These are phyloP conservation scores for Emergomyces pasteurianus DNA, from an alignment of 2,329 filamentous ascomycete species.

Conservation along the genomic window DNA sequence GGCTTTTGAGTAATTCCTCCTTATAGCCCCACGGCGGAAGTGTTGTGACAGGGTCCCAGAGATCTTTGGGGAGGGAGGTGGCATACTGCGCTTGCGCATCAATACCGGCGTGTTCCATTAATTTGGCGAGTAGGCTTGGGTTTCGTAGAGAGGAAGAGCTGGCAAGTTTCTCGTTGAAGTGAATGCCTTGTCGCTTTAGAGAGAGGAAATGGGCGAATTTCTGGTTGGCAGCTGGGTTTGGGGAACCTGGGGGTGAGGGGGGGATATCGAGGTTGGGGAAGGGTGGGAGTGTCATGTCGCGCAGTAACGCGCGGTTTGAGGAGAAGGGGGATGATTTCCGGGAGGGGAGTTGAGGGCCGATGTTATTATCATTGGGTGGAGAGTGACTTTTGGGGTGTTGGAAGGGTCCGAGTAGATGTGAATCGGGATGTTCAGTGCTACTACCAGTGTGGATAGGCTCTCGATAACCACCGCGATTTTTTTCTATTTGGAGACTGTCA, in stretches of 20 bases:
- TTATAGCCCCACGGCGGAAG: conserved; percentile 36
- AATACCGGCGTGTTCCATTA: conserved; percentile 48
- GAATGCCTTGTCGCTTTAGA: conserved; percentile 49
- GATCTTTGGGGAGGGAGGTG: conserved; percentile 33
- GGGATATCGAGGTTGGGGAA: conserved; percentile 35
- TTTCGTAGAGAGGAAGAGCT: conserved; percentile 47
- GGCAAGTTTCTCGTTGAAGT: conserved; percentile 52
- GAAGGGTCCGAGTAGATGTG: conserved; percentile 25
- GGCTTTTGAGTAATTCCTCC: conserved; percentile 33
- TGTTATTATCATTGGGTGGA: conserved; percentile 3
- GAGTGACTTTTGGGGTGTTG: conserved; percentile 11
- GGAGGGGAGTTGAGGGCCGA: not conserved
- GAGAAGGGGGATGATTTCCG: conserved; percentile 38
- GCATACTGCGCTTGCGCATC: conserved; percentile 42
- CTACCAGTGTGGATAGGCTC: not conserved
- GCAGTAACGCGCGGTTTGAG: conserved; percentile 37
- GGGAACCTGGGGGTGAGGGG: conserved; percentile 35
- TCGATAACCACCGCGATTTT: not conserved
- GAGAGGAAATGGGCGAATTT: conserved; percentile 51
- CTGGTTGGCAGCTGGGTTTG: conserved; percentile 34
- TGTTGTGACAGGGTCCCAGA: conserved; percentile 26
- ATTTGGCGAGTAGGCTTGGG: conserved; percentile 43
- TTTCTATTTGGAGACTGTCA: not conserved
- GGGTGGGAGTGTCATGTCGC: conserved; percentile 44
- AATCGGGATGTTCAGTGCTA: conserved; percentile 12